A percentile compares a stretch with the other conserved stretches of the same genome.
phyloP scores from a whole-genome alignment of 345 rosid genomes.

The Capsella bursapastoris region DNA sequence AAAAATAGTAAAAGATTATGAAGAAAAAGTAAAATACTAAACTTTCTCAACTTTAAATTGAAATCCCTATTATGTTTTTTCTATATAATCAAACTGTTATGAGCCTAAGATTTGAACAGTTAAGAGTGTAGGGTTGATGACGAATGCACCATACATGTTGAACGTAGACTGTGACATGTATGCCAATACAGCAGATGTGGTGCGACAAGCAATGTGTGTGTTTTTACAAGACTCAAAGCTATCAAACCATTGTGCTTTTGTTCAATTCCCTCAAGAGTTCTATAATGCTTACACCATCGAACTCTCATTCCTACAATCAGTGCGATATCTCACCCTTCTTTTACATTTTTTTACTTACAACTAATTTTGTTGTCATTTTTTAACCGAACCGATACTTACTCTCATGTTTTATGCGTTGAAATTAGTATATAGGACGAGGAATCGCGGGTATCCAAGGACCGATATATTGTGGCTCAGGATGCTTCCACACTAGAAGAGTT shows the following conservation, averaged over 20 bases:
- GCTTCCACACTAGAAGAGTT: conserved; percentile 60
- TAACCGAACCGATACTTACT: too few species aligned
- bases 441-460: conserved; percentile 11
- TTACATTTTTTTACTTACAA: neutral
- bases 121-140: conserved; percentile 53
- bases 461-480: conserved; percentile 53
- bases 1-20: too few species aligned
- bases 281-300: conserved; percentile 46
- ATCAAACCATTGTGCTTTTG: conserved; percentile 45
- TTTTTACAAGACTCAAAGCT: conserved; percentile 34
- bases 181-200: conserved; percentile 50
- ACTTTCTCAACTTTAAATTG: too few species aligned
- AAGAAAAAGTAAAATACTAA: too few species aligned
- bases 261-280: conserved; percentile 55
- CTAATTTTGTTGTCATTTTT: neutral
- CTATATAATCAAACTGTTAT: too few species aligned
- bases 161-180: conserved; percentile 72
- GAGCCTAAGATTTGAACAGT: too few species aligned
- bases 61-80: too few species aligned
- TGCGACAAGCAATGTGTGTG: conserved; percentile 55
- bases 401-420: neutral
- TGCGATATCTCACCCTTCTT: neutral
- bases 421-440: neutral
- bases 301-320: neutral
- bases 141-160: conserved; percentile 46